Percentiles rank a stretch among this genome's conserved stretches.
Evolutionary conservation across 371 early-diverging fungal species (phyloP).

Genomic region (Lichtheimia hyalospora): DNA sequence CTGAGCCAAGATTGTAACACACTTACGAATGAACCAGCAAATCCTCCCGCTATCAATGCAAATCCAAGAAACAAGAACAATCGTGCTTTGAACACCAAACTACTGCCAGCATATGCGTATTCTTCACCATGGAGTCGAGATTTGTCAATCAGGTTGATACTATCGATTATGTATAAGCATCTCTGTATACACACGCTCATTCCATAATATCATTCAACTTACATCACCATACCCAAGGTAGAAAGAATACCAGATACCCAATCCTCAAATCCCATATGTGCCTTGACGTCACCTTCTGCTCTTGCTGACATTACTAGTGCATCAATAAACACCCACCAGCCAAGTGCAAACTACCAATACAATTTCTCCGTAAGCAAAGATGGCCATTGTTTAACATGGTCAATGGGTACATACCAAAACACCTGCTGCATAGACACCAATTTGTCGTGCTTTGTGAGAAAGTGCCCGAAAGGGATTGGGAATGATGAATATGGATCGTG

Average conservation of each 20-base stretch:
- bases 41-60: slow-evolving; percentile 74
- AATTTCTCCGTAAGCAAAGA: not conserved
- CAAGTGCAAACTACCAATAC: slow-evolving; percentile 66
- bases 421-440: slow-evolving; percentile 54
- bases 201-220: slow-evolving; percentile 14
- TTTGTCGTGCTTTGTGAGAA: slow-evolving; percentile 54
- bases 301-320: slow-evolving; percentile 53
- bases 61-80: slow-evolving; percentile 78
- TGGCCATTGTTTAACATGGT: not conserved
- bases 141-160: slow-evolving; percentile 59
- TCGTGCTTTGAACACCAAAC: slow-evolving; percentile 69
- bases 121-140: slow-evolving; percentile 58
- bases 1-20: not conserved
- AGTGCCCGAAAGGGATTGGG: slow-evolving; percentile 42
- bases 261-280: slow-evolving; percentile 71
- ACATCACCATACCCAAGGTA: slow-evolving; percentile 79
- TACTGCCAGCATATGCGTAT: slow-evolving; percentile 37
- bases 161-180: slow-evolving; percentile 12
- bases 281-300: slow-evolving; percentile 18
- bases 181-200: too few relatives aligned
- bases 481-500: slow-evolving; percentile 42
- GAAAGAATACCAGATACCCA: slow-evolving; percentile 80
- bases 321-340: slow-evolving; percentile 88
- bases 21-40: slow-evolving; percentile 76
- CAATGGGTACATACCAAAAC: slow-evolving; percentile 39